A percentile compares a stretch with the other conserved stretches of the same genome.
Conservation (phyloP, 495 filamentous ascomycete species). For the Penicillium turbatum region DNA sequence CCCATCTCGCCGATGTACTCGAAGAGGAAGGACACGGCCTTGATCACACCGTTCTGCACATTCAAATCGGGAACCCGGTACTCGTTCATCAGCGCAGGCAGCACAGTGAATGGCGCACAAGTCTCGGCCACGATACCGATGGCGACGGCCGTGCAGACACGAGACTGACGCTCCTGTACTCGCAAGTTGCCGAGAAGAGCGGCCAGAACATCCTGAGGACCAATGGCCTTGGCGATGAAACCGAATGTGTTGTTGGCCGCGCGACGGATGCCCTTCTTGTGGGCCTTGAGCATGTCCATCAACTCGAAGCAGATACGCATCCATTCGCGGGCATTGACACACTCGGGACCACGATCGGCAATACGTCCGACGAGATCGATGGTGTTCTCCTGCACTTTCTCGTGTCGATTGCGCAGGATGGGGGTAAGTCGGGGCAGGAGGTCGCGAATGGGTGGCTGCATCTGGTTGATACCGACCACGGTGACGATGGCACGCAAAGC, state of each 20-base stretch:
- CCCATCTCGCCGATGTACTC: slow-evolving; percentile 99
- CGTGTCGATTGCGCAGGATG: slow-evolving; percentile 96
- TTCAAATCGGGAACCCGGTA: slow-evolving; percentile 98
- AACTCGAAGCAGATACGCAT: slow-evolving; percentile 99
- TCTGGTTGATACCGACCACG: slow-evolving; percentile 95
- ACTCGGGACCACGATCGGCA: slow-evolving; percentile 92
- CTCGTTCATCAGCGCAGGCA: slow-evolving; percentile 99
- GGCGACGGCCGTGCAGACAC: slow-evolving; percentile 97
- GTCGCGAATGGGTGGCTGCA: slow-evolving; percentile 98
- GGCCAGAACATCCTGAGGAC: slow-evolving; percentile 93
- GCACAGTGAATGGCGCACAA: slow-evolving; percentile 97
- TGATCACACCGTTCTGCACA: slow-evolving; percentile 97
- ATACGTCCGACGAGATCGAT: slow-evolving; percentile 98
- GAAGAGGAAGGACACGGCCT: slow-evolving; percentile 94
- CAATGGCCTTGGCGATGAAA: slow-evolving; percentile 99
- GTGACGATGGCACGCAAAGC: slow-evolving; percentile 95
- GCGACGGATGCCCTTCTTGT: slow-evolving; percentile 98
- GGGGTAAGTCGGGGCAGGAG: slow-evolving; percentile 92
- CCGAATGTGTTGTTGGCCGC: slow-evolving; percentile 99
- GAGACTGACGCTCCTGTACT: slow-evolving; percentile 95
- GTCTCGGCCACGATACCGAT: slow-evolving; percentile 99
- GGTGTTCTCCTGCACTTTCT: slow-evolving; percentile 99
- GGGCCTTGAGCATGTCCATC: slow-evolving; percentile 98
- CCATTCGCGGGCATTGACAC: slow-evolving; percentile 96
- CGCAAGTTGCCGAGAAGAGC: slow-evolving; percentile 95